Base-by-base conservation (phyloP, 345 rosid genomes). In the Populus simonii region DNA sequence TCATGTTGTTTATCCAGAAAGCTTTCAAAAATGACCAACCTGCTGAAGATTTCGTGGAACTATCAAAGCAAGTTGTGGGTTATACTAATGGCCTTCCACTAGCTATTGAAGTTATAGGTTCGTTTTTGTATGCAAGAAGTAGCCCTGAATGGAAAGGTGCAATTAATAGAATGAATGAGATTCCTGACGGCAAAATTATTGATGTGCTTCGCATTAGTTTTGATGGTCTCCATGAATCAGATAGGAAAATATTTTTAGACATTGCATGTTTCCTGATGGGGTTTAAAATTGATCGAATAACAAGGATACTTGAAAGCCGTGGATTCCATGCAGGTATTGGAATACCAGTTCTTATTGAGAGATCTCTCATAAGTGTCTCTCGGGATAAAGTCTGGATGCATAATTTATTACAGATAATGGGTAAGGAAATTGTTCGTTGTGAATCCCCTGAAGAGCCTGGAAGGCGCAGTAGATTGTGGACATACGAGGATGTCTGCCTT, bases 51-150 rank as follows among this genome's bases (percentile, higher is more conserved):
- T 74, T 45, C 3, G 0, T 15, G 57, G 74, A 61, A 4, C 35
- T 74, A 2, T 68, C 78, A 0, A 9, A 59, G 18, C 25, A n/a
- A 20, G 69, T 74, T 79, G 62, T 79, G 31, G 25, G 31, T 27
- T 79, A 74, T 74, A 74, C 74, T 41, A 6, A 41, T 9, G 78
- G 82, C 18, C 74, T 68, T 33, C 74, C 79, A 1, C 51, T 76
- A 1, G 73, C 79, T 53, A 55, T 76, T 35, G 72, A 76, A 76
- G 73, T 74, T 57, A 53, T 79, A 36, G 78, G 78, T 23, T 38
- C 66, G 8, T 68, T 68, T 69, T 43, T 74, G 25, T 6, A 41
- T 31, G 68, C 31, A 18, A 79, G 68, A 11, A 45, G 55, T 10
- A 29, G 35, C 16, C 5, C 3, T 9, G 73, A 17, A 23, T 76